Conservation (phyloP, 129 eudicot genomes). For the Tagetes erecta region DNA sequence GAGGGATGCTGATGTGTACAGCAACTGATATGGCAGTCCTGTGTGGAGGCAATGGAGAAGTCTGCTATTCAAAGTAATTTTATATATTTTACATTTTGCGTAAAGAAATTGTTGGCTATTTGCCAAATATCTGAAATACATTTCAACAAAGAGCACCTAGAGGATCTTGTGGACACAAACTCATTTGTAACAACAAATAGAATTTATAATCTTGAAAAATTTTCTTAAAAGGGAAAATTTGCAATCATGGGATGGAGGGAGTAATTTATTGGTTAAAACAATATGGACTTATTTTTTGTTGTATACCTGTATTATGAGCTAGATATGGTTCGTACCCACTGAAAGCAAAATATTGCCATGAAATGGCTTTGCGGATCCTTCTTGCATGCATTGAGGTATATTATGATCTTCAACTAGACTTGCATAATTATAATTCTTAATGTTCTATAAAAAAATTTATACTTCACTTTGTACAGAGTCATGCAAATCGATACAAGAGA, state of each 20-base stretch:
- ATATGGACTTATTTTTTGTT: conserved; percentile 23
- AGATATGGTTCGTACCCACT: conserved; percentile 96
- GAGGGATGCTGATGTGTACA: conserved; percentile 97
- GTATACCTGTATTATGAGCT: conserved; percentile 9
- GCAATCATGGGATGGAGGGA: conserved; percentile 1
- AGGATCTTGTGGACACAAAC: conserved; percentile 4
- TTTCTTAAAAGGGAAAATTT: not conserved
- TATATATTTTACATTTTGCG: not conserved
- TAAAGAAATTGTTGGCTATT: not conserved
- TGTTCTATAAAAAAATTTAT: not conserved
- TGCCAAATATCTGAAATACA: conserved; percentile 5
- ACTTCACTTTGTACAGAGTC: conserved; percentile 63
- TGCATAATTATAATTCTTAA: not conserved
- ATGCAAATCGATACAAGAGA: conserved; percentile 93
- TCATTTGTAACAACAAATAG: conserved; percentile 4
- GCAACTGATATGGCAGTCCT: conserved; percentile 99
- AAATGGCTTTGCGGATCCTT: conserved; percentile 94
- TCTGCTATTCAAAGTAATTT: conserved; percentile 95
- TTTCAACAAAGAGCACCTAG: conserved; percentile 1
- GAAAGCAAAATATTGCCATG: conserved; percentile 94
- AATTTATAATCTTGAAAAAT: not conserved
- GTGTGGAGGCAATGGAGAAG: conserved; percentile 98
- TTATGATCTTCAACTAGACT: conserved; percentile 8
- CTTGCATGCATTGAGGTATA: conserved; percentile 97
- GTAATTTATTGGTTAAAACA: not conserved